Base-by-base conservation (phyloP, 805 yeast genomes). In the Spathaspora arborariae region DNA sequence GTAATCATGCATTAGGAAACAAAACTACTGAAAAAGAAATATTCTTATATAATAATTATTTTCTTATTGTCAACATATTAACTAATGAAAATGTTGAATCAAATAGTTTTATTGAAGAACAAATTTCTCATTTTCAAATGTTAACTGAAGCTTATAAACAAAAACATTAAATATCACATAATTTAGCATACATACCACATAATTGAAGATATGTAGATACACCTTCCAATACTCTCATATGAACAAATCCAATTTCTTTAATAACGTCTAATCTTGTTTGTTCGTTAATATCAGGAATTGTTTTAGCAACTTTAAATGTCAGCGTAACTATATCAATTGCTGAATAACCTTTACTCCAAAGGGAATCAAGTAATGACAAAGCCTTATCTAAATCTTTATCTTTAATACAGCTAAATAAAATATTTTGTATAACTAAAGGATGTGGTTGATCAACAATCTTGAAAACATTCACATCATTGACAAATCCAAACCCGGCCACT, bases 381-480 rank as follows among this genome's bases (percentile, higher is more conserved):
- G 95, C 83, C 4, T 72, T 79, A 47, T 90, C 95, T 24, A 89
- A 76, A 15, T 72, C 64, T 20, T 58, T 55, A 27, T 58, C 51
- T 47, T 73, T 65, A 5, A 65, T 57, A 49, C 75, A 69, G 1
- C 77, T 73, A 30, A 71, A 64, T 43, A 86, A 63, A 35, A 87
- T 67, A 55, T 81, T 81, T 55, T 81, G 81, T 34, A 94, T 84
- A 4, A 88, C 82, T 42, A 90, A 65, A 0, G 99, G 99, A 67
- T 94, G 98, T 2, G 99, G 99, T 45, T 90, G 85, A 63, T 94
- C 99, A 2, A 94, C 98, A 48, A 94, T 88, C 62, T 86, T 88
- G 75, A 90, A 94, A 15, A 94, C 99, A 57, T 91, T 92, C 36
- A 87, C 89, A 41, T 89, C 89, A 58, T 82, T 87, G n/a, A 94